Evolutionary conservation across 441 rosid species (phyloP), one percentile per base, ranked within the genome.

Genomic region (Populus tomentosa): DNA sequence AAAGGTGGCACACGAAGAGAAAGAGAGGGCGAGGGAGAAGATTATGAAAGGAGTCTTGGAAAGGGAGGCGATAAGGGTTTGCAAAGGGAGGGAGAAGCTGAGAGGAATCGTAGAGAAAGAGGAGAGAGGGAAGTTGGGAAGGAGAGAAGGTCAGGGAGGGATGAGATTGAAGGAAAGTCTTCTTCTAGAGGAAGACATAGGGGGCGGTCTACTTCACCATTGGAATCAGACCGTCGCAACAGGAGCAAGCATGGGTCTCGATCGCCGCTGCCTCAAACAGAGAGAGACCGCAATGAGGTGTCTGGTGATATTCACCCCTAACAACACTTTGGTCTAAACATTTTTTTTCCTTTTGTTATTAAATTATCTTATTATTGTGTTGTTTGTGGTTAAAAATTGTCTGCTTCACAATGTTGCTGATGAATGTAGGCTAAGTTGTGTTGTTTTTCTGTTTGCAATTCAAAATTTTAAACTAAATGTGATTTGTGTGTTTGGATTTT

Each of bases 201-300:
- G 56, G 94, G 77, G 61, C 78, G 81, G 74, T 89, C 98, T 73
- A 56, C 73, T 83, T 95, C 98, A 81, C 92, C 96, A 9, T 80
- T 46, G 56, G 56, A 46, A 46, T 46, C 72, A 10, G 92, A 88
- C 83, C 87, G 69, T 72, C 90, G 85, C 79, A 83, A 72, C 36
- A 87, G 82, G 78, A 86, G 86, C 82, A 83, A 82, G 77, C 90
- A 78, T 40, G 85, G 88, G 71, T 90, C 91, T 42, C 84, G 42
- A 32, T 93, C 92, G 1, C 88, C 92, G 16, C 89, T 77, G 40
- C 76, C 74, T 70, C 78, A 77, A 77, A 53, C 79, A 75, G 88
- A 79, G 77, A 80, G 85, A 87, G 83, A 84, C 64, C 88, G 56
- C 71, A 86, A 86, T 53, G 92, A 94, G 97, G 98, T 92, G 83